Evolutionary conservation across 768 basidiomycete species (phyloP).

Genomic region (Pulveroboletus frians): DNA sequence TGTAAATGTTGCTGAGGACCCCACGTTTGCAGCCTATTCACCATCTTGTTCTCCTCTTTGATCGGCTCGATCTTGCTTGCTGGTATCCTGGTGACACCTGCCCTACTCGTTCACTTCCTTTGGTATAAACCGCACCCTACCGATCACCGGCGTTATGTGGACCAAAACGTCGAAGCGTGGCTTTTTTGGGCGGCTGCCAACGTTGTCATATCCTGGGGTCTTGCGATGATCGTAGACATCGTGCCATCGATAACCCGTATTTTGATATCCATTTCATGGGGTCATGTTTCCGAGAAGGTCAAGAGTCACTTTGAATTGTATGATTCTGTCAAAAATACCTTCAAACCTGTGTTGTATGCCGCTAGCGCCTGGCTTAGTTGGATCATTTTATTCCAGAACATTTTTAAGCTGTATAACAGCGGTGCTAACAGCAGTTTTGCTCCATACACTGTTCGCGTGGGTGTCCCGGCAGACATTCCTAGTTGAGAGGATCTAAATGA

Average conservation of each 20-base stretch:
- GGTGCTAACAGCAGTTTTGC: conserved; percentile 46
- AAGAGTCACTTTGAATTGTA: conserved; percentile 68
- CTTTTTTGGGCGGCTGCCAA: conserved; percentile 80
- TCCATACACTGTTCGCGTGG: conserved; percentile 53
- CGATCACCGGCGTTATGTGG: conserved; percentile 52
- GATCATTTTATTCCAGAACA: conserved; percentile 66
- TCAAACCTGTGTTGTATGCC: conserved; percentile 71
- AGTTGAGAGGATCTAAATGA: background rate
- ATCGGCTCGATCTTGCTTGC: conserved; percentile 68
- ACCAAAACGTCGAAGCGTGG: conserved; percentile 70
- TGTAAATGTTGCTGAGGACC: background rate
- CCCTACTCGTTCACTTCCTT: conserved; percentile 60
- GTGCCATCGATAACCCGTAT: conserved; percentile 52
- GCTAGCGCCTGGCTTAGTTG: conserved; percentile 68
- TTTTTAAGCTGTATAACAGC: conserved; percentile 52
- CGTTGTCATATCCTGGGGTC: conserved; percentile 71
- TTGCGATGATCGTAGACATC: conserved; percentile 67
- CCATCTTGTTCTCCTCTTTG: conserved; percentile 64
- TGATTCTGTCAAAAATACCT: conserved; percentile 59
- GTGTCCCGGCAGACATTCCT: conserved; percentile 9
- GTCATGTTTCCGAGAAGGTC: conserved; percentile 65
- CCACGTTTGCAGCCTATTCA: conserved; percentile 42
- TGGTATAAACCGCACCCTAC: conserved; percentile 63
- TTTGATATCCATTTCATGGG: conserved; percentile 60
- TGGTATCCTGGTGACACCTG: conserved; percentile 54